phyloP scores from a whole-genome alignment of 331 rosid species.

The Dryas integrifolia region DNA sequence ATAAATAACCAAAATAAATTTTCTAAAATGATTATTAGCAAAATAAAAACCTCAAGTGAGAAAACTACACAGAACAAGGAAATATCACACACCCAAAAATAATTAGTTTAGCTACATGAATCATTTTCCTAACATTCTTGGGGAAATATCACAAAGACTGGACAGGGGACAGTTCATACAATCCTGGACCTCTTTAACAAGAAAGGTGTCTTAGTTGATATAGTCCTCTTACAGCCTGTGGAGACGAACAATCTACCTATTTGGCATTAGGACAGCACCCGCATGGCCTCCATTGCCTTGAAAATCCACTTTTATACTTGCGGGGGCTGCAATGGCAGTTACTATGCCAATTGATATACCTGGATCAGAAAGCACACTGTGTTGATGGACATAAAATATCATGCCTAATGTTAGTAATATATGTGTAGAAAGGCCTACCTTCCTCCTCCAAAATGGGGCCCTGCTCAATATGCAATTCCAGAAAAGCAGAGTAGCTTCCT shows the following conservation, averaged over 20 bases:
- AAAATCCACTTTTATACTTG: constrained; percentile 82
- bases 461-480: constrained; percentile 93
- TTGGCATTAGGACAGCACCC: constrained; percentile 89
- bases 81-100: background rate
- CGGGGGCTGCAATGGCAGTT: constrained; percentile 96
- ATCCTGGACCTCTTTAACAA: background rate
- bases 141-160: background rate
- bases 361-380: constrained; percentile 29
- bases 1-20: background rate
- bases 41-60: background rate
- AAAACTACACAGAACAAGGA: background rate
- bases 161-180: background rate
- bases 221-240: constrained; percentile 1
- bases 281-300: constrained; percentile 98
- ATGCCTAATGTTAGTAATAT: constrained; percentile 17
- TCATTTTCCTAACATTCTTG: background rate
- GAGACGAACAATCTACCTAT: constrained; percentile 47
- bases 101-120: background rate
- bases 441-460: constrained; percentile 92
- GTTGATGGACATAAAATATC: constrained; percentile 1
- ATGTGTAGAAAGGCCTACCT: constrained; percentile 42
- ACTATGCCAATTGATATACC: constrained; percentile 83
- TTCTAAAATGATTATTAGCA: background rate
- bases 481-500: constrained; percentile 83
- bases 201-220: background rate